These are phyloP conservation scores for Quercus lobata DNA, from an alignment of 331 rosid genomes.

Conservation along the genomic window DNA sequence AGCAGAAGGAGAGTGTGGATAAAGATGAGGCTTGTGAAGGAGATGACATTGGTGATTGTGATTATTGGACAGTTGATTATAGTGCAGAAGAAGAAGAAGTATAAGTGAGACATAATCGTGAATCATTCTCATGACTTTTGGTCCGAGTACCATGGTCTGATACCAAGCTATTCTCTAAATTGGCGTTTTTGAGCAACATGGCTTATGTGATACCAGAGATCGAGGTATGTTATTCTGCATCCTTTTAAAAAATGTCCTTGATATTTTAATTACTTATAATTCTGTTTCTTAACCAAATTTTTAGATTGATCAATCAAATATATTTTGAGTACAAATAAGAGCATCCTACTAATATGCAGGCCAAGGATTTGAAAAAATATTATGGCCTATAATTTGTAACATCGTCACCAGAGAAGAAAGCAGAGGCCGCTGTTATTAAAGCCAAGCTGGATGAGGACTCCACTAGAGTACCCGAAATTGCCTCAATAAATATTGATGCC, in stretches of 20 bases:
- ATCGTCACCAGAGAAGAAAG: constrained; percentile 73
- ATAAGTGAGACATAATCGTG: constrained; percentile 28
- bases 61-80: constrained; percentile 56
- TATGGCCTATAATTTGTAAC: constrained; percentile 65
- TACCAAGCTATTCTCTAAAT: constrained; percentile 64
- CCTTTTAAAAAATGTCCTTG: background rate
- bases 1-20: constrained; percentile 36
- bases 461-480: constrained; percentile 29
- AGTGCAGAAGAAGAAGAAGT: constrained; percentile 43
- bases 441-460: constrained; percentile 50
- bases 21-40: constrained; percentile 22
- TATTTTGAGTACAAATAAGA: background rate
- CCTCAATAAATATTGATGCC: constrained; percentile 17
- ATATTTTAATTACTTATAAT: background rate
- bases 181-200: constrained; percentile 81
- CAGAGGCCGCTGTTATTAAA: constrained; percentile 45
- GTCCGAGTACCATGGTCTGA: constrained; percentile 63
- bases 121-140: constrained; percentile 55
- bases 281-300: background rate
- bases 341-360: constrained; percentile 40
- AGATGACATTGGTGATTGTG: constrained; percentile 36
- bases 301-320: background rate
- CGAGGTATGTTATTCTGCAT: constrained; percentile 36
- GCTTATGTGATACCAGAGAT: constrained; percentile 83
- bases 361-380: constrained; percentile 54